Percentiles rank a stretch among this genome's conserved stretches.
phyloP scores from a whole-genome alignment of 345 rosid genomes.

The Citrus australasica region DNA sequence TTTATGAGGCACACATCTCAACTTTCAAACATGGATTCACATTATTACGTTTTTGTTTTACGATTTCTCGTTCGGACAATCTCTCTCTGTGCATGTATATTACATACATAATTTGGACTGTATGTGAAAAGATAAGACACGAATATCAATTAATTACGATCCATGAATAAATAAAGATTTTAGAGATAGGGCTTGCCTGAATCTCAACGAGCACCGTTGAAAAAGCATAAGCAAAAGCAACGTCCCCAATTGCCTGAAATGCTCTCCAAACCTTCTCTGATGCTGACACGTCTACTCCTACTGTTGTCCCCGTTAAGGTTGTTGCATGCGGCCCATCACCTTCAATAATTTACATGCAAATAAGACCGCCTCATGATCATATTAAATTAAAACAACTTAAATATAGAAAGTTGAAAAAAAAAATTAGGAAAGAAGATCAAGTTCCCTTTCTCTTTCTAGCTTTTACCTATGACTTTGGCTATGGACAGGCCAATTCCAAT shows the following conservation, averaged over 20 bases:
- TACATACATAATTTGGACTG: background rate
- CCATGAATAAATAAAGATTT: background rate
- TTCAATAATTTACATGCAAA: background rate
- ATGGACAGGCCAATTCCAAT: constrained; percentile 80
- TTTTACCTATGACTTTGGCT: constrained; percentile 47
- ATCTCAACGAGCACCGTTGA: constrained; percentile 80
- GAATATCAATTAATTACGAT: background rate
- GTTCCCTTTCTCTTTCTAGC: background rate
- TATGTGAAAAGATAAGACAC: background rate
- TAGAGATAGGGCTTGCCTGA: constrained; percentile 44
- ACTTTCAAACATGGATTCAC: constrained; percentile 13
- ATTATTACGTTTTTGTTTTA: background rate
- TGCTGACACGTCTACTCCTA: constrained; percentile 67
- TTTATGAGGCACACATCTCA: constrained; percentile 32
- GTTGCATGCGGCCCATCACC: constrained; percentile 37
- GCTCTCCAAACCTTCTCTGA: constrained; percentile 77
- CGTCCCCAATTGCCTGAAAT: constrained; percentile 74
- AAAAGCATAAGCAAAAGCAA: constrained; percentile 85
- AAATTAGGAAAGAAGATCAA: too few relatives aligned
- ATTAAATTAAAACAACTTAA: background rate
- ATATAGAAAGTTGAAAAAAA: background rate
- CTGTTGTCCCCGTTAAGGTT: constrained; percentile 45
- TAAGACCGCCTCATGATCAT: background rate
- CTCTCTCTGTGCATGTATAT: too few relatives aligned
- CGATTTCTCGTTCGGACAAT: background rate